Conservation (phyloP, 306 rosid genomes). For the Corylus avellana region DNA sequence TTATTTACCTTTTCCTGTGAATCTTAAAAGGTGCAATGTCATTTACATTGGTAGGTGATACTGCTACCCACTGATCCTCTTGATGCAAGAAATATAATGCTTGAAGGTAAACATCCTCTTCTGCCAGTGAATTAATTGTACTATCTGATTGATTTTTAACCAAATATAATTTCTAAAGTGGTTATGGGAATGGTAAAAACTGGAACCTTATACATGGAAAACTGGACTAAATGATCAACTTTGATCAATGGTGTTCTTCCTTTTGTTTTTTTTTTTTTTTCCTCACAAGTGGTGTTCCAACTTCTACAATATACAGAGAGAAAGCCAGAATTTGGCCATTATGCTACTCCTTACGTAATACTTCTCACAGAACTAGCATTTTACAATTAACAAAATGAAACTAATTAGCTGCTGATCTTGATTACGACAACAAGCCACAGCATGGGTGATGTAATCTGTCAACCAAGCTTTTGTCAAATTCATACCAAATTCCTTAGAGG, state of each 20-base stretch:
- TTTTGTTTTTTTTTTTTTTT: slow-evolving; percentile 4
- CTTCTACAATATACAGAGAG: slow-evolving; percentile 1
- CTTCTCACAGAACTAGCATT: not conserved
- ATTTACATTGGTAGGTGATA: slow-evolving; percentile 46
- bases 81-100: slow-evolving; percentile 94
- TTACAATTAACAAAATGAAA: not conserved
- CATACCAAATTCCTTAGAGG: not conserved
- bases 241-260: slow-evolving; percentile 11
- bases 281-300: slow-evolving; percentile 7
- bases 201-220: slow-evolving; percentile 7
- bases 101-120: slow-evolving; percentile 70
- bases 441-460: not conserved
- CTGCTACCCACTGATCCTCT: slow-evolving; percentile 95
- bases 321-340: slow-evolving; percentile 14
- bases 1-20: slow-evolving; percentile 23
- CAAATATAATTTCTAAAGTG: not conserved
- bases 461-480: not conserved
- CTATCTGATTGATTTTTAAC: not conserved
- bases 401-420: not conserved
- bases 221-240: slow-evolving; percentile 22
- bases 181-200: not conserved
- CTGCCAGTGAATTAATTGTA: slow-evolving; percentile 16
- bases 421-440: not conserved
- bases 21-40: slow-evolving; percentile 16
- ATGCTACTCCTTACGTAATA: not conserved